Percentiles rank a stretch among this genome's conserved stretches.
Conservation (phyloP, 2,329 filamentous ascomycete species). For the Grosmannia penicillata region DNA sequence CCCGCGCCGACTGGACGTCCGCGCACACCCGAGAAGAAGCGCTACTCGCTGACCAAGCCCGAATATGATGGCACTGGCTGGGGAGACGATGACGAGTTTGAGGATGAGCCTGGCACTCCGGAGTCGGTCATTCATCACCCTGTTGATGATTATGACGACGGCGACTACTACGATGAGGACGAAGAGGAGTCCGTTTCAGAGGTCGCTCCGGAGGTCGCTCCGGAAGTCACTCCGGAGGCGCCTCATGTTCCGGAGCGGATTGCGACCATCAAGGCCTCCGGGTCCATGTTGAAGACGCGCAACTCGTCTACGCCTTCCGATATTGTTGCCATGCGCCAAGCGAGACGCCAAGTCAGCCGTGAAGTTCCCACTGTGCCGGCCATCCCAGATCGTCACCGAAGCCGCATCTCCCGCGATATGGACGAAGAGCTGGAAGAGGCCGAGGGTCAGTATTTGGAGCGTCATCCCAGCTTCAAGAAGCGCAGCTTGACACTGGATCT, state of each 20-base stretch:
- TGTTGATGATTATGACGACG: conserved; percentile 23
- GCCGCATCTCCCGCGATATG: conserved; percentile 34
- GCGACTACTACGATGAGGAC: conserved; percentile 5
- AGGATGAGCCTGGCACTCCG: conserved; percentile 57
- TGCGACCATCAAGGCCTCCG: conserved; percentile 79
- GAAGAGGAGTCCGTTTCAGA: conserved; percentile 21
- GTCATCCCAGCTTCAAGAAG: conserved; percentile 63
- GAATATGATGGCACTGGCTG: conserved; percentile 50
- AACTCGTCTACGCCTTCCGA: conserved; percentile 81
- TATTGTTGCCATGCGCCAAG: conserved; percentile 68
- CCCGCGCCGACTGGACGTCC: conserved; percentile 25
- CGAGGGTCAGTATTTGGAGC: conserved; percentile 32
- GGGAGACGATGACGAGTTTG: conserved; percentile 39
- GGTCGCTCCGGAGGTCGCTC: conserved; percentile 3
- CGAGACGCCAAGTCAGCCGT: conserved; percentile 70
- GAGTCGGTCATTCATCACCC: conserved; percentile 82
- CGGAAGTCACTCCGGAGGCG: conserved; percentile 24
- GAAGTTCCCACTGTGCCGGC: conserved; percentile 47
- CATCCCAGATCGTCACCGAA: conserved; percentile 46
- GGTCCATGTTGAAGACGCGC: conserved; percentile 76
- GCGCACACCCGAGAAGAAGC: conserved; percentile 33
- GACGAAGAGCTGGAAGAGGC: conserved; percentile 15
- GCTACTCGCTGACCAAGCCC: conserved; percentile 38
- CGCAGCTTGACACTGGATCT: conserved; percentile 71
- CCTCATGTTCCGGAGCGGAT: conserved; percentile 63